These are phyloP conservation scores for Cercospora janseana DNA, from an alignment of 2,329 filamentous ascomycete species.

Conservation along the genomic window DNA sequence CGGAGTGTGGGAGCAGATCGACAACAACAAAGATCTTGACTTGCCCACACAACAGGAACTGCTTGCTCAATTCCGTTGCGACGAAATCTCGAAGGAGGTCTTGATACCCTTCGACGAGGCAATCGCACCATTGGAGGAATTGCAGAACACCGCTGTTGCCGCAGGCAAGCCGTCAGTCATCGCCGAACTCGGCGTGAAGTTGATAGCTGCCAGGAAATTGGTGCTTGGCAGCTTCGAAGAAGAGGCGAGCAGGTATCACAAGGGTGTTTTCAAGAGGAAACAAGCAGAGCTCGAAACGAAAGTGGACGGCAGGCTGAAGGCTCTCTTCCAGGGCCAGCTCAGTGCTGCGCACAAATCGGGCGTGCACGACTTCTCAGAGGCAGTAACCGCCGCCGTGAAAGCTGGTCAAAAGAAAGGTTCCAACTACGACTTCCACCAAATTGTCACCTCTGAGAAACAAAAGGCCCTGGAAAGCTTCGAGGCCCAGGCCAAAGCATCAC, in stretches of 20 bases:
- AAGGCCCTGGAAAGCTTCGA: slow-evolving; percentile 73
- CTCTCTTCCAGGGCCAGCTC: slow-evolving; percentile 84
- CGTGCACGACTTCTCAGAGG: slow-evolving; percentile 78
- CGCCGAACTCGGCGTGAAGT: slow-evolving; percentile 68
- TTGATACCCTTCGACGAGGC: slow-evolving; percentile 76
- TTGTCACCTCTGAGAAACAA: slow-evolving; percentile 79
- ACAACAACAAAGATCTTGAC: slow-evolving; percentile 97
- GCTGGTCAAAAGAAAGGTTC: slow-evolving; percentile 87
- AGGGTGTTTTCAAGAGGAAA: slow-evolving; percentile 88
- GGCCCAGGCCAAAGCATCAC: slow-evolving; percentile 68
- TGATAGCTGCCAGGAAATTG: slow-evolving; percentile 68
- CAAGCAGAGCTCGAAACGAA: slow-evolving; percentile 79
- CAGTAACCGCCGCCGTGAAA: slow-evolving; percentile 84
- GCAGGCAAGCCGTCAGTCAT: slow-evolving; percentile 73
- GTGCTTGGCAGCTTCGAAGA: slow-evolving; percentile 81
- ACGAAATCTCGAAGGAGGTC: slow-evolving; percentile 91
- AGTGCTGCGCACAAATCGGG: slow-evolving; percentile 85
- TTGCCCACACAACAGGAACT: slow-evolving; percentile 95
- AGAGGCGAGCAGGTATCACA: slow-evolving; percentile 93
- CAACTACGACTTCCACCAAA: slow-evolving; percentile 91
- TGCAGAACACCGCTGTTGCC: slow-evolving; percentile 71
- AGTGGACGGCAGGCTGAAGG: slow-evolving; percentile 82
- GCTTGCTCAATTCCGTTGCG: slow-evolving; percentile 93
- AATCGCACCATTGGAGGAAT: slow-evolving; percentile 81
- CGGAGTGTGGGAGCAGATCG: slow-evolving; percentile 97